phyloP scores from a whole-genome alignment of 1,139 yeast species.

The Eremothecium gossypii region DNA sequence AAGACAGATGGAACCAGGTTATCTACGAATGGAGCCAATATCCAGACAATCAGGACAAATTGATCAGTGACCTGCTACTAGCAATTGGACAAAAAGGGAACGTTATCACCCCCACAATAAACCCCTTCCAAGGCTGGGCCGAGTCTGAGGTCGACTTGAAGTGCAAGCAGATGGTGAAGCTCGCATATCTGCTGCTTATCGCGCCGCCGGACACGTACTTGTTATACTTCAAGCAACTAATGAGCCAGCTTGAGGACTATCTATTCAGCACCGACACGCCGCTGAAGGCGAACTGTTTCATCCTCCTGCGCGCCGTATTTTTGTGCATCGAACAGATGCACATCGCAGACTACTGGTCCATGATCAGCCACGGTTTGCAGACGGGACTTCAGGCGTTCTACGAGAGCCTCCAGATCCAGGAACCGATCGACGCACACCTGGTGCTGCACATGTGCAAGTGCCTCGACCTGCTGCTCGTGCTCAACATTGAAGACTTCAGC shows the following conservation, averaged over 20 bases:
- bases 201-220: constrained; percentile 53
- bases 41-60: constrained; percentile 38
- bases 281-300: constrained; percentile 28
- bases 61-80: constrained; percentile 21
- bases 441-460: constrained; percentile 61
- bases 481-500: constrained; percentile 72
- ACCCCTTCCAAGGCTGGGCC: constrained; percentile 26
- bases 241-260: constrained; percentile 21
- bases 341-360: constrained; percentile 62
- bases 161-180: constrained; percentile 24
- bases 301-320: constrained; percentile 54
- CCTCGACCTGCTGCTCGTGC: constrained; percentile 59
- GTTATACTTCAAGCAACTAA: constrained; percentile 24
- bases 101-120: constrained; percentile 23
- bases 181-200: constrained; percentile 53
- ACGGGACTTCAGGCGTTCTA: constrained; percentile 40
- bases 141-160: constrained; percentile 24
- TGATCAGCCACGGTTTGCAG: constrained; percentile 53
- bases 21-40: constrained; percentile 27
- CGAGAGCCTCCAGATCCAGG: constrained; percentile 31
- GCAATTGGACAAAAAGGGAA: constrained; percentile 21
- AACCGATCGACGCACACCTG: constrained; percentile 36
- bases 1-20: constrained; percentile 17
- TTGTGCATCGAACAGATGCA: constrained; percentile 56
- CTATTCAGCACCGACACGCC: constrained; percentile 19